These are phyloP conservation scores for Rosellinia necatrix DNA, from an alignment of 2,329 filamentous ascomycete species.

Conservation along the genomic window DNA sequence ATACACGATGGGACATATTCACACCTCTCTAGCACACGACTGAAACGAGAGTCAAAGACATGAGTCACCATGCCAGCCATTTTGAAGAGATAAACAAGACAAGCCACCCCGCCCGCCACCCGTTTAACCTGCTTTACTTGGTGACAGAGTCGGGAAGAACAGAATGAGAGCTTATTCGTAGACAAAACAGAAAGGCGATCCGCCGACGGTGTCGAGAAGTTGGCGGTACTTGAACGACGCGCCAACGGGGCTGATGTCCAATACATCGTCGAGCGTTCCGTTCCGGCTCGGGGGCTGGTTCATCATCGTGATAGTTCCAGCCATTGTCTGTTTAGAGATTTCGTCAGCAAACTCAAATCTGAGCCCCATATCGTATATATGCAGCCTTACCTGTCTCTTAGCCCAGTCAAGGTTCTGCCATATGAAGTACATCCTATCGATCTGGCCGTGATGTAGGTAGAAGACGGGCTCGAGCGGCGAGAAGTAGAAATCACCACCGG, in stretches of 20 bases:
- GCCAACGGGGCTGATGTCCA: conserved; percentile 38
- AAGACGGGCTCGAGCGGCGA: conserved; percentile 52
- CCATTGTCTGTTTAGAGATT: conserved; percentile 37
- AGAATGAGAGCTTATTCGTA: conserved; percentile 39
- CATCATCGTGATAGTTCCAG: conserved; percentile 49
- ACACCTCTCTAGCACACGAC: too few species aligned
- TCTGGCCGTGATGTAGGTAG: conserved; percentile 51
- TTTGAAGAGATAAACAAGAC: too few species aligned
- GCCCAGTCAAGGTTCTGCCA: conserved; percentile 53
- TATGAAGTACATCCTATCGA: conserved; percentile 54
- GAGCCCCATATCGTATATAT: too few species aligned
- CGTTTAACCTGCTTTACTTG: too few species aligned
- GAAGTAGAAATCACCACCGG: conserved; percentile 50
- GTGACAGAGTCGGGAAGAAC: neutral
- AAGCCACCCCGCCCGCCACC: too few species aligned
- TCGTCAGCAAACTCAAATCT: too few species aligned
- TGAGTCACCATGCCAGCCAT: too few species aligned
- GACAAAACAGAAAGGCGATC: conserved; percentile 50
- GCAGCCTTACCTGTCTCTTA: conserved; percentile 43
- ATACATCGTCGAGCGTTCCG: conserved; percentile 47
- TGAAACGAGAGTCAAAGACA: too few species aligned
- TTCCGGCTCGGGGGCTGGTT: conserved; percentile 48
- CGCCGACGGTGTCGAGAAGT: conserved; percentile 48
- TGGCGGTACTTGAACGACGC: conserved; percentile 37
- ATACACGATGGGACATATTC: too few species aligned